Base-by-base conservation (phyloP, 2,329 filamentous ascomycete genomes). In the Beauveria medogensis region DNA sequence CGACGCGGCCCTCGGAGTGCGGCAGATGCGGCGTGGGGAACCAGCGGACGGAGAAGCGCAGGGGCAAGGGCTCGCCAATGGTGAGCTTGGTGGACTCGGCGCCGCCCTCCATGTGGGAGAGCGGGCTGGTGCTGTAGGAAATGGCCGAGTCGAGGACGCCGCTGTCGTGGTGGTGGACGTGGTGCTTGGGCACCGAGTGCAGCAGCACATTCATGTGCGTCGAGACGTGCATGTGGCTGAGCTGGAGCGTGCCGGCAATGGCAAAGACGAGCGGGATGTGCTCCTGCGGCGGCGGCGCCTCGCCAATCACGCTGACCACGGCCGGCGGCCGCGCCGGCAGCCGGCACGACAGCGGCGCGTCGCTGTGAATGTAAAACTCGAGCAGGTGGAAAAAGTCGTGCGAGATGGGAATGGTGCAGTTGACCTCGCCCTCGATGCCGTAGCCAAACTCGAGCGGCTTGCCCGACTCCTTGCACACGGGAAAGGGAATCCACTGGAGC, bases 291-390 rank as follows among this genome's bases (percentile, higher is more conserved):
- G 75, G 73, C 1, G 75, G 74, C 64, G 73, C 73, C 71, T 81
- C 80, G 71, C 81, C 82, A 8, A 85, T 72, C 40, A 80, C 74
- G 69, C 84, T 79, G 65, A 84, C 73, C 64, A 83, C 78, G 8
- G 77, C 75, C 14, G 81, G 71, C 0, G 93, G 93, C 8, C 88
- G 86, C 0, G 91, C 85, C 30, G 93, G 91, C 16, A 97, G 84
- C 57, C 94, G 92, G 75, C 94, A 99, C 59, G 91, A 87, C 55
- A 97, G 81, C 10, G 94, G 94, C 20, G 92, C 92, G 75, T 99
- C 94, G 78, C 89, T 92, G 81, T 97, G 94, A 73, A 97, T 88
- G 81, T 97, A 97, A 82, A 97, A 97, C 77, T 97, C 90, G 77
- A 93, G 87, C 56, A 93, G 83, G 75, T 94, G 90, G 80, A 91